Percentiles rank a stretch among this genome's conserved stretches.
These are phyloP conservation scores for Ballota nigra DNA, from an alignment of 257 asterid species.

Conservation along the genomic window DNA sequence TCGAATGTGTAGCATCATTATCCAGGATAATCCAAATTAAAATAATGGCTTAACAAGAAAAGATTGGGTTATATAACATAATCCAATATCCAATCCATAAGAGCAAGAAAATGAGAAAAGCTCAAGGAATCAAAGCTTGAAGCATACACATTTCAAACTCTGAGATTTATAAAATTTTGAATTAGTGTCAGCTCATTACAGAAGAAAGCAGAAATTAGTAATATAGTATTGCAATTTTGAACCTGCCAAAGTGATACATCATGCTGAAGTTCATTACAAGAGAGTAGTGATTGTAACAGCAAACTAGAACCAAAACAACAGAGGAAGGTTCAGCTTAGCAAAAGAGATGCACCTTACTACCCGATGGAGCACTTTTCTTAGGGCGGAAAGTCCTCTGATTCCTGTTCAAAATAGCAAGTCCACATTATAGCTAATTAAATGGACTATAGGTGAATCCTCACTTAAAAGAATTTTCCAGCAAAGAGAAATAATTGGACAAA, in stretches of 20 bases:
- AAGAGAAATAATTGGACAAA: background rate
- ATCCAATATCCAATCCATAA: background rate
- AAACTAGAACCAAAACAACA: background rate
- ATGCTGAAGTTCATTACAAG: background rate
- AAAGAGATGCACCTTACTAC: conserved; percentile 72
- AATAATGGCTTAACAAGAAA: background rate
- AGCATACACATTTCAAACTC: background rate
- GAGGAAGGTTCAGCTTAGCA: conserved; percentile 14
- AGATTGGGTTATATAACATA: background rate
- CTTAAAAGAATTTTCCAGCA: background rate
- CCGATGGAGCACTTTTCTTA: conserved; percentile 92
- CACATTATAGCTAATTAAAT: background rate
- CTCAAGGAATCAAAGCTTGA: conserved; percentile 1
- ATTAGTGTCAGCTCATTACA: background rate
- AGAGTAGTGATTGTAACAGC: background rate
- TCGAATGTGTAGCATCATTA: background rate
- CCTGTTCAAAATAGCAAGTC: conserved; percentile 44
- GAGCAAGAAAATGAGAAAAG: background rate
- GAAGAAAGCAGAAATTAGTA: conserved; percentile 2
- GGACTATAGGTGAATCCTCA: background rate
- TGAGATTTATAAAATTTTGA: background rate
- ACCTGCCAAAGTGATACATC: background rate
- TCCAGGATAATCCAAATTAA: background rate
- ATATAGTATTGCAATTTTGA: background rate
- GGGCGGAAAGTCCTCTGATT: conserved; percentile 96